Percentiles rank a stretch among this genome's conserved stretches.
phyloP scores from a whole-genome alignment of 169 alveolate genomes.

The Plasmodium billcollinsi region DNA sequence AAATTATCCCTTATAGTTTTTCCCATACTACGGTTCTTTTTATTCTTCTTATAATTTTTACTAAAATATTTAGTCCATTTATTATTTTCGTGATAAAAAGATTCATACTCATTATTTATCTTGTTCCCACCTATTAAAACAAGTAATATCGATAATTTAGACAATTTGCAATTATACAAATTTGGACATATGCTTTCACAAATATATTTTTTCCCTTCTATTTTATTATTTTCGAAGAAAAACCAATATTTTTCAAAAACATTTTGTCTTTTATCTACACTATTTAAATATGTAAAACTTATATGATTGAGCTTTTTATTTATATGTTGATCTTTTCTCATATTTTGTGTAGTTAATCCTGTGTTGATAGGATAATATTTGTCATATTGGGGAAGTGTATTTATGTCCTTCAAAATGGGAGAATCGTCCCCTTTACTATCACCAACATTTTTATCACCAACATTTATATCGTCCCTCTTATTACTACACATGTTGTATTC shows the following conservation, averaged over 20 bases:
- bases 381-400: neutral
- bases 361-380: too few relatives aligned
- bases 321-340: neutral
- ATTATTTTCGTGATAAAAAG: slow-evolving; percentile 60
- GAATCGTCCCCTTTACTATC: neutral
- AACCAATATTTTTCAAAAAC: slow-evolving; percentile 70
- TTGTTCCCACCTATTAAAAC: slow-evolving; percentile 70
- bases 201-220: slow-evolving; percentile 61
- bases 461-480: neutral
- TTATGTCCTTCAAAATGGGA: neutral
- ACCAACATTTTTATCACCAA: neutral
- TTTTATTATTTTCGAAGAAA: slow-evolving; percentile 36
- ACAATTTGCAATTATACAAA: slow-evolving; percentile 59
- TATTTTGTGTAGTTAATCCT: neutral
- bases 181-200: slow-evolving; percentile 75
- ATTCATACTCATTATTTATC: slow-evolving; percentile 38
- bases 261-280: neutral
- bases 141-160: slow-evolving; percentile 41
- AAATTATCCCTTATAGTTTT: neutral
- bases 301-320: neutral
- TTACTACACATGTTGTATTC: neutral
- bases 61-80: slow-evolving; percentile 59
- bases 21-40: neutral
- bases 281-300: neutral
- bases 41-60: neutral